These are phyloP conservation scores for Golubevia sp. DNA, from an alignment of 1,284 basidiomycete genomes.

Conservation along the genomic window DNA sequence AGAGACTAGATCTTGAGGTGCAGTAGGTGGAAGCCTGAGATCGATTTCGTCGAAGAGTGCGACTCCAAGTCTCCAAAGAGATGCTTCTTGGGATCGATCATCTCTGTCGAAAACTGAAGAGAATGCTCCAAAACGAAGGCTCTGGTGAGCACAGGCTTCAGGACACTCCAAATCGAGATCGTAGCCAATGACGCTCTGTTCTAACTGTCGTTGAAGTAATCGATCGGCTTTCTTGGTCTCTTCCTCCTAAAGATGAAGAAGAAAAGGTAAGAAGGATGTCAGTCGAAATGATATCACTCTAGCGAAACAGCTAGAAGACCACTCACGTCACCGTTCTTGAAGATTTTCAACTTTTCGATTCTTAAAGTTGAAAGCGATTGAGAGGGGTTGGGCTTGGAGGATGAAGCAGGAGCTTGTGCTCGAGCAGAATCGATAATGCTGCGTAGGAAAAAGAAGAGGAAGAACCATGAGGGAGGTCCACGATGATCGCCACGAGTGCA, in stretches of 20 bases:
- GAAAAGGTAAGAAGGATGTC: neutral
- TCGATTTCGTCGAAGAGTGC: conserved; percentile 83
- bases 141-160: conserved; percentile 64
- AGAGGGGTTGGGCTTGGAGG: neutral
- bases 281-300: conserved; percentile 1
- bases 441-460: neutral
- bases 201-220: neutral
- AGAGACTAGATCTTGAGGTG: conserved; percentile 69
- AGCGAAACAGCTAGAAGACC: neutral
- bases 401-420: neutral
- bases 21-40: conserved; percentile 70
- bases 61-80: conserved; percentile 83
- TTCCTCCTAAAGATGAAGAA: neutral
- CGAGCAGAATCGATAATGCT: neutral
- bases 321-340: conserved; percentile 21
- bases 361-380: conserved; percentile 12
- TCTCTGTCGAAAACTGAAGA: conserved; percentile 72
- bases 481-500: neutral
- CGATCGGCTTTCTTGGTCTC: conserved; percentile 23
- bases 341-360: conserved; percentile 33
- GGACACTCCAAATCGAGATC: neutral
- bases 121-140: conserved; percentile 80
- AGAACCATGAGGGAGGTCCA: neutral
- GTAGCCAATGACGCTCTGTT: neutral
- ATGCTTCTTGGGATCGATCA: conserved; percentile 62